These are phyloP conservation scores for Lanzia echinophila DNA, from an alignment of 2,329 filamentous ascomycete species.

Conservation along the genomic window DNA sequence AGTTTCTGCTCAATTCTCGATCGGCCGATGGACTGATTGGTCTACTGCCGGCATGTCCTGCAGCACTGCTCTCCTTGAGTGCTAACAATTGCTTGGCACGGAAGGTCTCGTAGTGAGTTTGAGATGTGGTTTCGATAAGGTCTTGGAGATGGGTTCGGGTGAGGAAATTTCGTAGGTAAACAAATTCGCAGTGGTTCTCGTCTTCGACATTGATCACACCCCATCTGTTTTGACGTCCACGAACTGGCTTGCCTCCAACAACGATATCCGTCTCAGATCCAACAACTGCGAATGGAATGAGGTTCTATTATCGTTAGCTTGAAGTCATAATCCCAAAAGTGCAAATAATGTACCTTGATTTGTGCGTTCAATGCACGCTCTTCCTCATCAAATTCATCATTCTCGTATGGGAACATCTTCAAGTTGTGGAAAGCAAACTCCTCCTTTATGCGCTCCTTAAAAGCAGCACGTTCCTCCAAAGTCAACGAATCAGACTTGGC, in stretches of 20 bases:
- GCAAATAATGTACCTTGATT: constrained; percentile 69
- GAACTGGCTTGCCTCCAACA: constrained; percentile 94
- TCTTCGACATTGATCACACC: constrained; percentile 99
- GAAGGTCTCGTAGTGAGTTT: constrained; percentile 99
- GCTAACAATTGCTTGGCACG: constrained; percentile 97
- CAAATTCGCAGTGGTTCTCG: constrained; percentile 98
- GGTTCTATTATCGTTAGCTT: constrained; percentile 53
- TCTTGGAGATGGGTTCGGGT: constrained; percentile 98
- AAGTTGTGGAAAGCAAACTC: constrained; percentile 99
- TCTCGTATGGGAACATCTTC: constrained; percentile 99
- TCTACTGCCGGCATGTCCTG: constrained; percentile 65
- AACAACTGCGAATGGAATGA: constrained; percentile 95
- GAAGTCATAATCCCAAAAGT: not conserved
- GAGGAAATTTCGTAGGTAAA: constrained; percentile 96
- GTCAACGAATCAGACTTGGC: constrained; percentile 97
- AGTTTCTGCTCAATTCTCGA: constrained; percentile 91
- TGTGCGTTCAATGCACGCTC: constrained; percentile 88
- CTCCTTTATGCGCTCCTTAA: constrained; percentile 99
- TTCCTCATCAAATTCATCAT: constrained; percentile 96
- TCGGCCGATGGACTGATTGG: constrained; percentile 95
- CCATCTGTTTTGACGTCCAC: constrained; percentile 97
- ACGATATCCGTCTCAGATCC: constrained; percentile 98
- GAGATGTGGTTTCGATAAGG: constrained; percentile 96
- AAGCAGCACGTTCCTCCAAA: constrained; percentile 86
- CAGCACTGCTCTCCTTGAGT: constrained; percentile 94